These are phyloP conservation scores for Cercospora canescens DNA, from an alignment of 2,329 filamentous ascomycete genomes.

Conservation along the genomic window DNA sequence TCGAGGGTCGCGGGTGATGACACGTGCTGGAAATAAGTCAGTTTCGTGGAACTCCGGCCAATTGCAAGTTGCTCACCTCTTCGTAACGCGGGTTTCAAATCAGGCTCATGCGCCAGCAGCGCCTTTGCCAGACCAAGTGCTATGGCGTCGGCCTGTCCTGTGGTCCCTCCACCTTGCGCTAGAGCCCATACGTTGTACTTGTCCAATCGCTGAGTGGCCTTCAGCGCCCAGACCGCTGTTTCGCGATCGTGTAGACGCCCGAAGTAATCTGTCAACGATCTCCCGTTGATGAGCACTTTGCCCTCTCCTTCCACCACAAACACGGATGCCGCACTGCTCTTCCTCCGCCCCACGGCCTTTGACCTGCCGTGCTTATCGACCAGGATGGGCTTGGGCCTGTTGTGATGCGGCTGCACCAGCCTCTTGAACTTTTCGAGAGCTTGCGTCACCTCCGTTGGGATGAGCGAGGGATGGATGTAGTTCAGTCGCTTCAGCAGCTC, in stretches of 20 bases:
- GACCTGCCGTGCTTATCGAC: constrained; percentile 79
- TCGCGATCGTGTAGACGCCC: constrained; percentile 89
- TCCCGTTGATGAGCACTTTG: constrained; percentile 86
- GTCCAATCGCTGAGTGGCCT: constrained; percentile 77
- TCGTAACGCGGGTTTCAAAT: constrained; percentile 80
- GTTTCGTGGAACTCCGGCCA: neutral
- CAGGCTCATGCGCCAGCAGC: constrained; percentile 86
- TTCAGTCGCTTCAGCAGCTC: constrained; percentile 77
- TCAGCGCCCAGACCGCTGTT: constrained; percentile 88
- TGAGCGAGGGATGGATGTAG: constrained; percentile 76
- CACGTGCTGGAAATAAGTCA: constrained; percentile 68
- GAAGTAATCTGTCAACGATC: constrained; percentile 78
- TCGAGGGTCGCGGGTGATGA: constrained; percentile 86
- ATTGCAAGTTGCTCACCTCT: constrained; percentile 67
- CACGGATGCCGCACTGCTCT: constrained; percentile 80
- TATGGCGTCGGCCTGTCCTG: constrained; percentile 92
- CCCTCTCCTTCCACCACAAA: constrained; percentile 92
- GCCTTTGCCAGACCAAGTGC: constrained; percentile 88
- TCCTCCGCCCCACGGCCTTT: constrained; percentile 79
- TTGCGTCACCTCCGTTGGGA: constrained; percentile 67
- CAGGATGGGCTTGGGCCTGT: constrained; percentile 60
- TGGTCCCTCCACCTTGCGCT: constrained; percentile 83
- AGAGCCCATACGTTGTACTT: constrained; percentile 97
- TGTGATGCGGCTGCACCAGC: constrained; percentile 69
- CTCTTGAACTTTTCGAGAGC: constrained; percentile 72